phyloP scores from a whole-genome alignment of 139 green algal species.

The Chlamydomonas sp. region DNA sequence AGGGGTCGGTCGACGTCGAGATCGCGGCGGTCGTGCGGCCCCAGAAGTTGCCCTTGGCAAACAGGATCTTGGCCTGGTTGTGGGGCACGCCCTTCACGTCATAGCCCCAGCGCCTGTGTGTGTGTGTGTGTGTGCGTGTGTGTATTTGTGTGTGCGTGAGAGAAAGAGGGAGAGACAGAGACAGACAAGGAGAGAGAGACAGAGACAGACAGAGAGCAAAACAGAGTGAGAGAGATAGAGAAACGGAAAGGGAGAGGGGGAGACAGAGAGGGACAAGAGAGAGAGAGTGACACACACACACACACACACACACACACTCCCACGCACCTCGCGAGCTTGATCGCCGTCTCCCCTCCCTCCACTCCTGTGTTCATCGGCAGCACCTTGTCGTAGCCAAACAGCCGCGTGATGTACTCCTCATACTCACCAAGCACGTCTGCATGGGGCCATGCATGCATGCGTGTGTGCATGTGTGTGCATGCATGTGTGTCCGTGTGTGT shows the following conservation, averaged over 20 bases:
- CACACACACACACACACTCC: too few species aligned
- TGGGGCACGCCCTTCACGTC: conserved; percentile 88
- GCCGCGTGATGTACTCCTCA: conserved; percentile 84
- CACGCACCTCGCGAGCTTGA: conserved; percentile 82
- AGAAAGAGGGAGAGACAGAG: too few species aligned
- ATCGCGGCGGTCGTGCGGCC: conserved; percentile 87
- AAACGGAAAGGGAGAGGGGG: too few species aligned
- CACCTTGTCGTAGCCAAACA: conserved; percentile 92
- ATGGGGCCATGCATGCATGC: neutral
- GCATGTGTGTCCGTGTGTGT: neutral
- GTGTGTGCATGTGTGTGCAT: neutral
- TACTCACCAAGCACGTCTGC: conserved; percentile 86
- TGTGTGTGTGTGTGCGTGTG: too few species aligned
- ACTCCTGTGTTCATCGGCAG: conserved; percentile 97
- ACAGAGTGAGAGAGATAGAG: too few species aligned
- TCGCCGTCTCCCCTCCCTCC: conserved; percentile 91
- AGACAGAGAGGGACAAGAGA: too few species aligned
- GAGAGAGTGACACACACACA: too few species aligned
- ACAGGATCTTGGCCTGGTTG: conserved; percentile 87
- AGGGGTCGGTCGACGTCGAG: conserved; percentile 73
- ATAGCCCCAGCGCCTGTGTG: conserved; percentile 85
- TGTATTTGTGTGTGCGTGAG: too few species aligned
- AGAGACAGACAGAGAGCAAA: too few species aligned
- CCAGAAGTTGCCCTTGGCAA: conserved; percentile 94
- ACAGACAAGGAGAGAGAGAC: too few species aligned